Evolutionary conservation across 805 yeast species (phyloP).

Genomic region (Nakazawaea laoshanensis): DNA sequence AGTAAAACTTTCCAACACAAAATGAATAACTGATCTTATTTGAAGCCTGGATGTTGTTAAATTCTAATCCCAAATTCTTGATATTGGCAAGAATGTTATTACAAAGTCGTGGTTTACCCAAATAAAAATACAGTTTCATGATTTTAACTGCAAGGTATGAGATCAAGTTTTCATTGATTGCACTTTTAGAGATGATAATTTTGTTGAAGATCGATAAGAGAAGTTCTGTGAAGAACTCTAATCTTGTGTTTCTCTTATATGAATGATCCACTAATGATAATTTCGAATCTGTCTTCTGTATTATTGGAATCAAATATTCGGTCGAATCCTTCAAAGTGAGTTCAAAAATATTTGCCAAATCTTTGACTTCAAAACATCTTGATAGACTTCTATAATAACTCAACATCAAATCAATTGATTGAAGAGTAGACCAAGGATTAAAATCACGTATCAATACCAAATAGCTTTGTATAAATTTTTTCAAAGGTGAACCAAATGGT

Average conservation of each 20-base stretch:
- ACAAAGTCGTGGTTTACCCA: constrained; percentile 49
- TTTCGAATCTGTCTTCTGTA: constrained; percentile 30
- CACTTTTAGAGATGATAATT: constrained; percentile 35
- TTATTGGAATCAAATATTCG: constrained; percentile 35
- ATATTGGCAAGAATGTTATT: constrained; percentile 55
- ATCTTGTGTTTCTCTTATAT: constrained; percentile 28
- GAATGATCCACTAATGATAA: constrained; percentile 28
- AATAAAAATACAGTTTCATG: constrained; percentile 42
- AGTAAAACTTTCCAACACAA: constrained; percentile 42
- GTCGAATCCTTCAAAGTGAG: constrained; percentile 26
- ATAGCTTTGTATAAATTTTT: constrained; percentile 32
- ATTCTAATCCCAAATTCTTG: constrained; percentile 38
- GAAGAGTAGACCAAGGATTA: constrained; percentile 46
- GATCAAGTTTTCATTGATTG: constrained; percentile 35
- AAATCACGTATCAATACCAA: constrained; percentile 36
- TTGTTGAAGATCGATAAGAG: constrained; percentile 41
- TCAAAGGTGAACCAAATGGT: constrained; percentile 26
- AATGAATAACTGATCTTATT: constrained; percentile 46
- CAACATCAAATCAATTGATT: constrained; percentile 47
- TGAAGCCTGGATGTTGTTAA: constrained; percentile 28
- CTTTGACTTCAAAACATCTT: constrained; percentile 29
- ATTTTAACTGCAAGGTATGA: constrained; percentile 39
- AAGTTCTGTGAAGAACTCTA: constrained; percentile 38
- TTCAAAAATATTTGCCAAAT: constrained; percentile 18
- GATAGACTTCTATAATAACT: constrained; percentile 37